These are phyloP conservation scores for Fraxinus greggii DNA, from an alignment of 305 asterid species.

Conservation along the genomic window DNA sequence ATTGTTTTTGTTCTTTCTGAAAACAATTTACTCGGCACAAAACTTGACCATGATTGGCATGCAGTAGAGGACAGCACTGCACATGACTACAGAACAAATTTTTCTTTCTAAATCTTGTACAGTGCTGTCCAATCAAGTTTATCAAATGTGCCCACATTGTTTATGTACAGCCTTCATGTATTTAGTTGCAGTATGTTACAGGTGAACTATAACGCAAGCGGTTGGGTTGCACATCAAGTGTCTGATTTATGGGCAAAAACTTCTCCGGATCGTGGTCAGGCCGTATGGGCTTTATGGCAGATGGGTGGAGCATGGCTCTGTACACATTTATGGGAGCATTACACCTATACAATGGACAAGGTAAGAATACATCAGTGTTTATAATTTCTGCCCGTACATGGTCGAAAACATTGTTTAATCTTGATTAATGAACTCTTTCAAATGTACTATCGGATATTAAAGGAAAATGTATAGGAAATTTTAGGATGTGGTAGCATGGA, in stretches of 20 bases:
- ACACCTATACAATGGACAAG: constrained; percentile 63
- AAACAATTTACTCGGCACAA: no score
- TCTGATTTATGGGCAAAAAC: constrained; percentile 85
- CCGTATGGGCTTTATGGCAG: constrained; percentile 76
- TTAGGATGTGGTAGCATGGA: not conserved
- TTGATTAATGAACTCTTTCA: constrained; percentile 57
- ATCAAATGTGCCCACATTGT: not conserved
- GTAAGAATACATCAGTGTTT: constrained; percentile 33
- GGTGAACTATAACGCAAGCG: constrained; percentile 75
- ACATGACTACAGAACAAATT: not conserved
- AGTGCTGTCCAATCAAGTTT: not conserved
- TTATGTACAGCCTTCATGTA: constrained; percentile 50
- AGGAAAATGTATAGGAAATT: not conserved
- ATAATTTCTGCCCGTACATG: not conserved
- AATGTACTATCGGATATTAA: not conserved
- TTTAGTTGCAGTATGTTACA: constrained; percentile 58
- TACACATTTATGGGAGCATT: constrained; percentile 83
- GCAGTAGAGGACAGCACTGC: no score
- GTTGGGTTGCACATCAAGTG: constrained; percentile 86
- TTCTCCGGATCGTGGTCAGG: constrained; percentile 60
- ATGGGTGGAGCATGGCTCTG: constrained; percentile 95
- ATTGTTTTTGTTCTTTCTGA: no score
- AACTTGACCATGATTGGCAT: no score
- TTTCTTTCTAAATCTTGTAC: not conserved
- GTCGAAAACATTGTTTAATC: constrained; percentile 40